Base-by-base conservation (phyloP, 352 stramenopile genomes). In the Lagenidium giganteum region DNA sequence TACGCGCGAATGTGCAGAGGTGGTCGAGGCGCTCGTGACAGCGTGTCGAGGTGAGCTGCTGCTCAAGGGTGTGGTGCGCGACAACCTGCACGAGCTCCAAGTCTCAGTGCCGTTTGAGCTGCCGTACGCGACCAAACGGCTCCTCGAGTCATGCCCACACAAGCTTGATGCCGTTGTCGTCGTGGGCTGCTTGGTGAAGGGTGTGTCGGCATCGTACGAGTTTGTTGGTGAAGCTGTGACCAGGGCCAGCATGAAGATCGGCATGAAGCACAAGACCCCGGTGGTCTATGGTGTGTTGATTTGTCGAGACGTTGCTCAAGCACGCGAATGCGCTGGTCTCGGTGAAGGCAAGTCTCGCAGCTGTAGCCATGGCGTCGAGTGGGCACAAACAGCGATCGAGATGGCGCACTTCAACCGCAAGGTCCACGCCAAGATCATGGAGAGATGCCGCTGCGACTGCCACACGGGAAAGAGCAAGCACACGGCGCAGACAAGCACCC, bases 301-400 rank as follows among this genome's bases (percentile, higher is more conserved):
- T 21, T 61, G 52, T 17, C 30, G 21, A 18, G 26, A 57, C 37
- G 22, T 39, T 9, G 25, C 43, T 6, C 37, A 61, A 18, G 52
- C 52, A 16, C 28, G 22, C 28, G 35, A 28, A 12, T 61, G 52
- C 20, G 38, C 45, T 11, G 52, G 52, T 3, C 17, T 53, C 21
- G 39, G 31, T 5, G 4, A 34, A 8, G 28, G 28, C 39, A 53
- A 51, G 49, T 39, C 28, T 9, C 33, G 33, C 25, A 21, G n/a
- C 7, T 70, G 74, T 58, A 95, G 95, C 56, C 86, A 96, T 55
- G 86, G 87, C 13, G 54, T 87, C 11, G 83, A 92, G 42, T 96
- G 85, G 85, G 88, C 78, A n/a, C 92, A 92, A 51, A 95, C 83
- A 25, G 87, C 87, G 9, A 84, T 97, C 12, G 80, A 95, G 66